Evolutionary conservation across 805 yeast species (phyloP), one percentile per base, ranked within the genome.

Genomic region (Candida fluviatilis): DNA sequence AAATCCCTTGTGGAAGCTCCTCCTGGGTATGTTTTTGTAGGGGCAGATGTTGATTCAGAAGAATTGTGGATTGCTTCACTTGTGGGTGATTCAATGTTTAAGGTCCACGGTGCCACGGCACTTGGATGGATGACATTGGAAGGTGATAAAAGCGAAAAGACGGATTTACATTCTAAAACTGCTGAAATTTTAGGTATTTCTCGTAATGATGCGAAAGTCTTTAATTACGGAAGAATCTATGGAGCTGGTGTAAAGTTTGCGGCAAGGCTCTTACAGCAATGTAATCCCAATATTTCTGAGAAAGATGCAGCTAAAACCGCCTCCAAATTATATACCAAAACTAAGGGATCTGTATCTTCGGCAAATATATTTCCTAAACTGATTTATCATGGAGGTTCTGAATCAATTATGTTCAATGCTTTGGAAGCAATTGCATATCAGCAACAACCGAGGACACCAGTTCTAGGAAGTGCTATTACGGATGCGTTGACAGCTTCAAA

Each of bases 91-190:
- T 82, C 98, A 0, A 77, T 82, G 37, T 87, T 91, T 60, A 78
- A 82, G 24, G 66, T 85, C 17, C 99, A 93, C 58, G 99, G 99
- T 4, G 95, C 95, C 11, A 88, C 98, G 0, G 95, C 98, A 0
- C 75, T 95, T 38, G 97, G 98, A 0, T 95, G 99, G 99, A 95
- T 93, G 99, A 90, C 97, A 2, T 70, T 93, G 39, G 99, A 93
- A 66, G 99, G 99, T 14, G 80, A 91, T 3, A 93, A 93, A 62
- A 71, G 67, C 40, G 91, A 84, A 38, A 95, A 93, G 4, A 95
- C 99, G 0, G 99, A 93, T 63, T 64, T 95, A 43, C 99, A 93
- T 57, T 88, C 97, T 0, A 89, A 85, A 48, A 93, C 98, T 0
- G 96, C 99, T 0, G 72, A 73, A 8, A 89, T 95, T 48, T 62